Evolutionary conservation across 441 rosid species (phyloP).

Genomic region (Capsella rubella): DNA sequence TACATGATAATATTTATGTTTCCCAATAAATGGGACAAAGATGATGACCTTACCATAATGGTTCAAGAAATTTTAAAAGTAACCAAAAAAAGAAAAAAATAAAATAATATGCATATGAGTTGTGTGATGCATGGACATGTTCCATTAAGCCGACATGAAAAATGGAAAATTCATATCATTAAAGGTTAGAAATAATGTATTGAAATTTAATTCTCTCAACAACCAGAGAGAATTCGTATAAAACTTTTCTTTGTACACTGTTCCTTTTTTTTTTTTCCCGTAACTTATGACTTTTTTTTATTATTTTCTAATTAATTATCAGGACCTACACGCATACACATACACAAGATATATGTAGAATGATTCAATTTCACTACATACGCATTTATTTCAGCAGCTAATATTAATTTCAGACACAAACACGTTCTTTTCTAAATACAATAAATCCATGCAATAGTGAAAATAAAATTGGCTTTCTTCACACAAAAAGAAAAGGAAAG

Average conservation of each 20-base stretch:
- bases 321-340: conserved; percentile 24
- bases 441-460: conserved; percentile 13
- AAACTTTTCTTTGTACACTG: not conserved
- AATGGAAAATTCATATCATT: not conserved
- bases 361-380: conserved; percentile 6
- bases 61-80: too few relatives aligned
- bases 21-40: too few relatives aligned
- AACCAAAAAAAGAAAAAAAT: too few relatives aligned
- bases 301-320: conserved; percentile 8
- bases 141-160: conserved; percentile 9
- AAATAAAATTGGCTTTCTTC: not conserved
- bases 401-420: conserved; percentile 5
- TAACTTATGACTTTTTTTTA: conserved; percentile 7
- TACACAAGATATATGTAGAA: conserved; percentile 14
- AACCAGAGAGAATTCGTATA: conserved; percentile 36
- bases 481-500: too few relatives aligned
- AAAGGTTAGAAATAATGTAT: conserved; percentile 7
- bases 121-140: not conserved
- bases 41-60: too few relatives aligned
- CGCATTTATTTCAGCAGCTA: conserved; percentile 26
- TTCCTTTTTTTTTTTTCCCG: conserved; percentile 1
- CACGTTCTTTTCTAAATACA: not conserved
- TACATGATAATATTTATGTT: too few relatives aligned
- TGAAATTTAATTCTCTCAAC: conserved; percentile 33
- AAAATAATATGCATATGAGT: too few relatives aligned